Evolutionary conservation across 805 yeast genomes (phyloP).

Genomic region (Candida palmyrensis): DNA sequence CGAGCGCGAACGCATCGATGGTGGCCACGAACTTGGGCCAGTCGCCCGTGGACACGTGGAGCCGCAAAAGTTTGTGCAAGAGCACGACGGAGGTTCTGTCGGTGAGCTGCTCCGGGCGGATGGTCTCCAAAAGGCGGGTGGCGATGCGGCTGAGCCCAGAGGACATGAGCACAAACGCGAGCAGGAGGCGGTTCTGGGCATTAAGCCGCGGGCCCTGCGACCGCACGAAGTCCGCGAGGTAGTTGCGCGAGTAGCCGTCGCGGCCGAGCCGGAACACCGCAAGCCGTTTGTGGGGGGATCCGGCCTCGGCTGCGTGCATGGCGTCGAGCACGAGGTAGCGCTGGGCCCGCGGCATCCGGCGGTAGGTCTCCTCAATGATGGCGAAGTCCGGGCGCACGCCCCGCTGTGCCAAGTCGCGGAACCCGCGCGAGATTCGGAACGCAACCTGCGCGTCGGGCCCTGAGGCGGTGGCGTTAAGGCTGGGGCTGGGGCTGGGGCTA

Average conservation of each 20-base stretch:
- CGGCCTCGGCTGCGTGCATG: neutral
- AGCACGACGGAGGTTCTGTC: conserved; percentile 22
- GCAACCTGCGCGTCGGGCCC: conserved; percentile 20
- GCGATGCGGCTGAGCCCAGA: conserved; percentile 20
- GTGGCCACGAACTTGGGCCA: conserved; percentile 12
- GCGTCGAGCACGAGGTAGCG: neutral
- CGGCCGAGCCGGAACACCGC: neutral
- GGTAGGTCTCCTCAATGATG: conserved; percentile 27
- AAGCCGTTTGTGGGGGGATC: conserved; percentile 2
- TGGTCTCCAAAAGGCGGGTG: conserved; percentile 14
- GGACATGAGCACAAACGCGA: conserved; percentile 18
- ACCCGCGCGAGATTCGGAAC: conserved; percentile 28
- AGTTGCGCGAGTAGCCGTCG: conserved; percentile 1
- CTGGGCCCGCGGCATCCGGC: conserved; percentile 10
- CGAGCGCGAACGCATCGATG: conserved; percentile 27
- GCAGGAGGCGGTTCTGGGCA: conserved; percentile 3
- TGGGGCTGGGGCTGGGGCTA: too few species aligned
- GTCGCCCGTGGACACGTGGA: conserved; percentile 14
- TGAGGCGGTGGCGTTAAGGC: conserved; percentile 9
- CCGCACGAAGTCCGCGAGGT: conserved; percentile 1
- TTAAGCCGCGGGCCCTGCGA: conserved; percentile 2
- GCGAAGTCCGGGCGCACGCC: conserved; percentile 33
- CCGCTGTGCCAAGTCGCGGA: conserved; percentile 23
- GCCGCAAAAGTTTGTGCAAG: conserved; percentile 22
- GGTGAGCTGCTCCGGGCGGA: conserved; percentile 18